phyloP scores from a whole-genome alignment of 352 stramenopile species.

The Pythium aquatile region DNA sequence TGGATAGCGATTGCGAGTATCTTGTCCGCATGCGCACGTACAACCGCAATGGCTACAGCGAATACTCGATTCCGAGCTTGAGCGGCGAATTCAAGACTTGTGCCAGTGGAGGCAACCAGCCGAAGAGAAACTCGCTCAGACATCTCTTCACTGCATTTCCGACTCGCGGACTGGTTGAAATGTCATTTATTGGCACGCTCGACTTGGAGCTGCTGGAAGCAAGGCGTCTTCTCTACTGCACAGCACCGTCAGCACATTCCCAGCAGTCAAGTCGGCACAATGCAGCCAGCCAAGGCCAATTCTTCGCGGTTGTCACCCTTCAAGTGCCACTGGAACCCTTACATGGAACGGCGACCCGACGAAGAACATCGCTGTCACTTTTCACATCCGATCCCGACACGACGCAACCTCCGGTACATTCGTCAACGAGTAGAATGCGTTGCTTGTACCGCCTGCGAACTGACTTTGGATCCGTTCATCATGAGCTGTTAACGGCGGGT shows the following conservation, averaged over 20 bases:
- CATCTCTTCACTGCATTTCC: conserved; percentile 1
- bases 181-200: conserved; percentile 60
- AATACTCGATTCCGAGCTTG: conserved; percentile 49
- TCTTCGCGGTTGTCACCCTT: conserved; percentile 22
- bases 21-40: conserved; percentile 53
- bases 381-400: neutral
- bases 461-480: conserved; percentile 39
- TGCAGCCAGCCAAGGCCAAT: conserved; percentile 17
- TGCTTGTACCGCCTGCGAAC: conserved; percentile 49
- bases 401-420: neutral
- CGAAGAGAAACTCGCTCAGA: conserved; percentile 15
- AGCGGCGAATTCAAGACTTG: conserved; percentile 49
- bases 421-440: neutral
- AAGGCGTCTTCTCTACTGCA: conserved; percentile 28
- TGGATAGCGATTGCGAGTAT: conserved; percentile 59
- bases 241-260: neutral
- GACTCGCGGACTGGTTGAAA: conserved; percentile 20
- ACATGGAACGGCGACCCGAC: neutral
- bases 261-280: neutral
- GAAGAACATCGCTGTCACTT: conserved; percentile 9
- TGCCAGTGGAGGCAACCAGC: neutral
- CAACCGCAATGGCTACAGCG: conserved; percentile 63
- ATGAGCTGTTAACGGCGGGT: conserved; percentile 46
- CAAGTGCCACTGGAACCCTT: conserved; percentile 5
- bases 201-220: conserved; percentile 62